Base-by-base conservation (phyloP, 352 stramenopile genomes). In the Globisporangium spiculum region DNA sequence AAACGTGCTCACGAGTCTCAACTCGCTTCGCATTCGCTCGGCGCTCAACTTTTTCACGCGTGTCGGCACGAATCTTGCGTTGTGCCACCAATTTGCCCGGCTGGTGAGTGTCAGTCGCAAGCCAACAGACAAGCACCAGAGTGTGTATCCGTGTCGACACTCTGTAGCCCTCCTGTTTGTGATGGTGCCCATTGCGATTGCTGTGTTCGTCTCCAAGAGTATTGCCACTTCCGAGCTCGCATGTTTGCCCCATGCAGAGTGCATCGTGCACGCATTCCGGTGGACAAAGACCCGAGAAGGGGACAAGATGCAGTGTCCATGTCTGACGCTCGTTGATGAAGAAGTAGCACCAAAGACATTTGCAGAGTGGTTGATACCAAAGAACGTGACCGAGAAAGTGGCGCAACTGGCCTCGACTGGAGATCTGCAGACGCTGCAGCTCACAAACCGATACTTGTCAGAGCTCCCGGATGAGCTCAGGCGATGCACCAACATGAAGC, bases 401-500 rank as follows among this genome's bases (percentile, higher is more conserved):
- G 60, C 56, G 10, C 58, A 73, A 14, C 68, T 86, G 3, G 68
- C 78, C 2, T 58, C 68, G 2, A 70, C 72, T 3, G 78, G 76
- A 24, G 64, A 78, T 26, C 34, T 81, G 2, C 62, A 78, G 20
- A 79, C 69, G 3, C 14, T 83, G 9, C 69, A 80, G 30, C 3
- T 86, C 50, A 67, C 78, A 16, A 86, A 86, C 56, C 70, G 74
- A 0, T 53, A 50, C 7, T 57, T 86, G 2, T 18, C 48, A 4
- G 57, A 27, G 18, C 18, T 80, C 20, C 77, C 73, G 0, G 54
- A 75, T 2, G 55, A 67, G 26, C 56, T 82, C 18, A 67, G 65
- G 7, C 60, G 32, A 12, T 83, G 77, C 61, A 71, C 53, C 16
- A 64, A 63, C 22, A 59, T 83, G 0, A 79, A 76, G 27, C 74